phyloP scores from a whole-genome alignment of 2,329 filamentous ascomycete genomes.

The Fusarium sublunatum region DNA sequence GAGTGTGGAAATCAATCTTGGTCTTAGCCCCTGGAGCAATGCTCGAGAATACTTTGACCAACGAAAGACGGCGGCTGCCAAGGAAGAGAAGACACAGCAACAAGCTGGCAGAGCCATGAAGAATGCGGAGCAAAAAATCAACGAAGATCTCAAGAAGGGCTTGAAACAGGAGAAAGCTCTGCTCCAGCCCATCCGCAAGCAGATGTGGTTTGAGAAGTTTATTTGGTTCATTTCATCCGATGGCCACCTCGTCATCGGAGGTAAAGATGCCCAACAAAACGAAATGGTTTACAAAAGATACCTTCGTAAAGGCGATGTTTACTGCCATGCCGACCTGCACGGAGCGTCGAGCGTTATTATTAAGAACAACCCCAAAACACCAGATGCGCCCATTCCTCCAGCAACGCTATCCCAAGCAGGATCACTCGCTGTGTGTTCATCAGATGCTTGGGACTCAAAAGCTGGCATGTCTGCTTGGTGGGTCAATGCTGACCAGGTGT shows the following conservation, averaged over 20 bases:
- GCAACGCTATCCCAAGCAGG: conserved; percentile 93
- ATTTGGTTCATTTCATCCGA: conserved; percentile 95
- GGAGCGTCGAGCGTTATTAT: conserved; percentile 88
- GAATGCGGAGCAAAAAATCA: conserved; percentile 89
- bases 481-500: conserved; percentile 90
- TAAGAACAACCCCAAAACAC: conserved; percentile 83
- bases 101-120: conserved; percentile 87
- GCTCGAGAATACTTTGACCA: conserved; percentile 93
- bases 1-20: conserved; percentile 85
- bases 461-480: conserved; percentile 96
- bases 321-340: conserved; percentile 88
- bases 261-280: conserved; percentile 88
- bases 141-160: conserved; percentile 84
- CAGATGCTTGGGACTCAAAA: conserved; percentile 94
- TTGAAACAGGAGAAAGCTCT: conserved; percentile 93
- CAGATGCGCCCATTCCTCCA: conserved; percentile 89
- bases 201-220: conserved; percentile 98
- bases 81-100: conserved; percentile 86
- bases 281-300: conserved; percentile 92
- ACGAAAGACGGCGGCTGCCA: conserved; percentile 83
- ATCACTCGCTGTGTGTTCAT: conserved; percentile 83
- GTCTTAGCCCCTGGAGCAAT: conserved; percentile 86
- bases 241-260: conserved; percentile 90
- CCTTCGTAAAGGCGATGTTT: conserved; percentile 88
- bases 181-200: conserved; percentile 82